phyloP scores from a whole-genome alignment of 2,329 filamentous ascomycete species.

The Coniella vitis region DNA sequence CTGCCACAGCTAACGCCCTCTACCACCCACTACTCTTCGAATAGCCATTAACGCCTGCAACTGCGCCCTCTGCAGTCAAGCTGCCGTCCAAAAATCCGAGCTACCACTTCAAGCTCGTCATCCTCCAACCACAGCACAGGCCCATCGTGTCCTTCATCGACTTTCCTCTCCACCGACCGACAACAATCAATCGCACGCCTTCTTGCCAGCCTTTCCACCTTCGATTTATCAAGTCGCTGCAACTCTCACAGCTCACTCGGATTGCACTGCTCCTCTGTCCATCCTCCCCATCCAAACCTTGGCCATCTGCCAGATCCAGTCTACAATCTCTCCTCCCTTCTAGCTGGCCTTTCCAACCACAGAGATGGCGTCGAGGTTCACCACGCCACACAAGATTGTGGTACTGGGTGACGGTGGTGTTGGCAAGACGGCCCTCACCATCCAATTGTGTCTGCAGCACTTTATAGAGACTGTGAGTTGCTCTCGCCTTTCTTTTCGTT shows the following conservation, averaged over 20 bases:
- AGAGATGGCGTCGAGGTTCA: slow-evolving; percentile 76
- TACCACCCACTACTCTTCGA: too few species aligned
- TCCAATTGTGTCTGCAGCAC: slow-evolving; percentile 95
- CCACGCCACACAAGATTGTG: slow-evolving; percentile 76
- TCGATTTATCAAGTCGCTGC: too few species aligned
- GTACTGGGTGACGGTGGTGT: slow-evolving; percentile 91
- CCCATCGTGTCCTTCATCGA: background rate
- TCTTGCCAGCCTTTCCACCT: too few species aligned
- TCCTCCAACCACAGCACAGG: slow-evolving; percentile 1
- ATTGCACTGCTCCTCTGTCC: too few species aligned
- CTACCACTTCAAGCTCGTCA: background rate
- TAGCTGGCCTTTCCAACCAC: slow-evolving; percentile 8
- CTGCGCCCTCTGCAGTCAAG: too few species aligned
- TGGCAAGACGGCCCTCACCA: slow-evolving; percentile 88
- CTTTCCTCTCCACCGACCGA: too few species aligned
- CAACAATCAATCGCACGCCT: too few species aligned
- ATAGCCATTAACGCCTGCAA: too few species aligned
- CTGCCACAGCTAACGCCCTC: too few species aligned
- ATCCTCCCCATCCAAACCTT: slow-evolving; percentile 20
- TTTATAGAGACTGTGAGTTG: slow-evolving; percentile 82
- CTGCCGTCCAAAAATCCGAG: too few species aligned
- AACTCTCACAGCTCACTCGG: too few species aligned
- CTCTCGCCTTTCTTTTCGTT: background rate
- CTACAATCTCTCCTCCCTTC: slow-evolving; percentile 3
- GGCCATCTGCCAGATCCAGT: slow-evolving; percentile 13